Base-by-base conservation (phyloP, 768 basidiomycete species). In the Chalciporus sphaerocephalus region DNA sequence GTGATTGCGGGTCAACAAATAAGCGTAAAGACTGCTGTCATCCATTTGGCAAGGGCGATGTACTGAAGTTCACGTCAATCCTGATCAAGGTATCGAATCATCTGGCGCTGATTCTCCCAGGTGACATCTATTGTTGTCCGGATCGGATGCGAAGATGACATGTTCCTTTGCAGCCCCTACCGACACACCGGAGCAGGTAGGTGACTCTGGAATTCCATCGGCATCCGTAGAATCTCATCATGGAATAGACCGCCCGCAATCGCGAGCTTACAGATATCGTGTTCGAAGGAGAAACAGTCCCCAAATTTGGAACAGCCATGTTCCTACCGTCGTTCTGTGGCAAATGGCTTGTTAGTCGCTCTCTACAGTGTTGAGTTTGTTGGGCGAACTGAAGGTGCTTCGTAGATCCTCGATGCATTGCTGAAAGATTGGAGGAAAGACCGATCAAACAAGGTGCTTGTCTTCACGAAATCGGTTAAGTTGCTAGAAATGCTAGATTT, bases 391-490 rank as follows among this genome's bases (percentile, higher is more conserved):
- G 28, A 11, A 12, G 17, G 15, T 38, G 21, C 3, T n/a, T n/a
- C 5, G 1, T 51, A 92, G 87, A 78, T 89, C 0, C 69, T 93
- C 7, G 74, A 83, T 47, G 69, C 72, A 6, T 68, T 87, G 2
- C 69, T 97, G 17, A 76, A 74, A 38, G 76, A 83, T 36, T 83
- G 84, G 78, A 75, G 77, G 56, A 78, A 77, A 54, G 81, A 83
- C 38, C 61, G 65, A 15, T 72, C 76, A 0, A 93, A 89, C 67
- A 97, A 96, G 68, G 91, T 96, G 32, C 72, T 97, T 34, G 83
- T 97, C 47, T 97, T 97, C 67, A 93, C 92, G 3, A 92, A 92
- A 62, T 87, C 90, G 1, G 89, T 94, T 44, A 92, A 93, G 61
- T 68, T 97, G 20, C 72, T 97, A 11, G 85, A 87, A 15, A 91